Base-by-base conservation (phyloP, 2,329 filamentous ascomycete genomes). In the Neurospora crassa region DNA sequence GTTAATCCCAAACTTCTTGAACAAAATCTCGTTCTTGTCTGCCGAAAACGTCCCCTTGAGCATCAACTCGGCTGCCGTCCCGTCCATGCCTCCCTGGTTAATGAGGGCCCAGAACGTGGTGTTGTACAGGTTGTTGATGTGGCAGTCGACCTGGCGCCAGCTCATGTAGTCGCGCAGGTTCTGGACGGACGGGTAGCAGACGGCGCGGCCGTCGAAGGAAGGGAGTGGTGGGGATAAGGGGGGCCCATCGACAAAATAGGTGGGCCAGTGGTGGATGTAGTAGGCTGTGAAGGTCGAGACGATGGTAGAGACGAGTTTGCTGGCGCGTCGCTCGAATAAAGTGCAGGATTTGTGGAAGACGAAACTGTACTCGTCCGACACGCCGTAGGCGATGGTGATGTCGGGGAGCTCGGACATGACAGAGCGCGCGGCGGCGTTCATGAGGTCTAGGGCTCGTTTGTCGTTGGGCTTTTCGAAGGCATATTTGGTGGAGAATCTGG, bases 81-180 rank as follows among this genome's bases (percentile, higher is more conserved):
- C 87, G 69, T 88, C 90, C 83, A 96, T 87, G 0, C 91, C 92
- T 2, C 92, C 94, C 68, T 89, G 84, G 74, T 93, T 89, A 29
- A 98, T 91, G 77, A 99, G 84, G 0, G 91, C 85, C 96, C 96
- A 99, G 80, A 98, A 98, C 0, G 93, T 93, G 0, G 96, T 99
- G 79, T 99, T 99, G 81, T 97, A 99, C 5, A 99, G 87, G 78
- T 99, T 99, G 81, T 99, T 99, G 77, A 99, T 97, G 79, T 99
- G 96, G 75, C 96, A 98, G 80, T 99, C 96, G 63, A 92, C 96
- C 81, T 99, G 96, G 76, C 96, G 88, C 96, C 96, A 99, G 79
- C 92, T 94, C 86, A 99, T 89, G 80, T 99, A 99, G 82, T 99
- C 96, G 37, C 94, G 87, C 75, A 99, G 81, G 79, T 97, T 96